Percentiles rank a stretch among this genome's conserved stretches.
phyloP scores from a whole-genome alignment of 2,329 filamentous ascomycete genomes.

The Cytospora mali region DNA sequence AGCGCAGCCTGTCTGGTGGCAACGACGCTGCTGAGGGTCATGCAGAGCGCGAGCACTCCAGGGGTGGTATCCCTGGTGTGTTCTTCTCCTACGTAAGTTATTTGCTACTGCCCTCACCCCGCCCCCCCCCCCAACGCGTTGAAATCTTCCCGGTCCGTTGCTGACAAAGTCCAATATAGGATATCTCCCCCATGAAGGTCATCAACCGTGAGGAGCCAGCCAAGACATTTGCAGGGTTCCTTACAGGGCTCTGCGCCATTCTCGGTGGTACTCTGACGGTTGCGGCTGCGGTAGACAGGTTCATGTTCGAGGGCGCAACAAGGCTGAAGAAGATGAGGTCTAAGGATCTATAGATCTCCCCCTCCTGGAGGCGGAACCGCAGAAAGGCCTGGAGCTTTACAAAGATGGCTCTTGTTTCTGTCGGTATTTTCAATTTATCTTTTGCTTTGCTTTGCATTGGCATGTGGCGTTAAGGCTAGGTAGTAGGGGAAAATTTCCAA shows the following conservation, averaged over 20 bases:
- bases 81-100: conserved; percentile 94
- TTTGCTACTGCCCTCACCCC: not conserved
- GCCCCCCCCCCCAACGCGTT: no score
- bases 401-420: not conserved
- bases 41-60: conserved; percentile 85
- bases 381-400: no score
- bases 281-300: conserved; percentile 88
- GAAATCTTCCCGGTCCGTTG: conserved; percentile 14
- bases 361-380: not conserved
- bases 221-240: conserved; percentile 89
- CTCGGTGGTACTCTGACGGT: conserved; percentile 95
- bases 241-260: conserved; percentile 92
- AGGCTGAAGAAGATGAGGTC: conserved; percentile 83
- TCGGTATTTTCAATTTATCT: conserved; percentile 18
- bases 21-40: conserved; percentile 86
- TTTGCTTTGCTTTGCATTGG: conserved; percentile 27
- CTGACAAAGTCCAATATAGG: conserved; percentile 52
- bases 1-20: conserved; percentile 82
- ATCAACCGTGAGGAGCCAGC: conserved; percentile 90
- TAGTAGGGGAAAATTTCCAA: conserved; percentile 15
- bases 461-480: conserved; percentile 28
- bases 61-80: conserved; percentile 91
- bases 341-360: conserved; percentile 55
- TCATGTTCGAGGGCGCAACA: conserved; percentile 83
- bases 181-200: conserved; percentile 99